Evolutionary conservation across 2,329 filamentous ascomycete genomes (phyloP), one percentile per base, ranked within the genome.

Genomic region (Diplodia sapinea): DNA sequence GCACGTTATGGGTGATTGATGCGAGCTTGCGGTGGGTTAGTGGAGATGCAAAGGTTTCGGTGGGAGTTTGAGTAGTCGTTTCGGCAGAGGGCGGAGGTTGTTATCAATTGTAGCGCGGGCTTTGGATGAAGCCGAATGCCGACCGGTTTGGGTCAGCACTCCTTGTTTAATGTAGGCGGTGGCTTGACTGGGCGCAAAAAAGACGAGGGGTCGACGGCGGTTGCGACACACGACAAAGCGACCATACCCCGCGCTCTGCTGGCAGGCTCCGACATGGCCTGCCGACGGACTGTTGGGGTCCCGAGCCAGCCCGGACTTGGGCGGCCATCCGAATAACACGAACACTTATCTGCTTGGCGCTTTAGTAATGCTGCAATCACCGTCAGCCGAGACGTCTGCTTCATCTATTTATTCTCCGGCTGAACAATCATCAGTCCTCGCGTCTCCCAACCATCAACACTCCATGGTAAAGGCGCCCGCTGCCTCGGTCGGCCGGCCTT

Each of bases 401-500:
- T 26, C 23, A 26, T 26, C 3, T 26, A 26, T 26, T 26, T 26
- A 26, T 26, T 26, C 3, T 26, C 23, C 23, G 2, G 23, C 23
- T 26, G 23, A 26, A 26, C 23, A 26, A 26, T 26, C 23, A 26
- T n/a, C n/a, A n/a, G n/a, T n/a, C n/a, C n/a, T 23, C n/a, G 7
- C n/a, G 6, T 2, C 29, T 15, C 15, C 26, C 52, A n/a, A 36
- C 33, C 26, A 23, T 29, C 33, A 62, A 40, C 77, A 49, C 33
- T 68, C 68, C 43, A 78, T 15, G 8, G 70, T 59, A 31, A 77
- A 57, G 4, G 54, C 72, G 51, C 77, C 74, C 29, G 76, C 74
- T 17, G 70, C 71, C 38, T 77, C 66, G 8, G 73, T 77, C 26
- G 77, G 77, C 38, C 72, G 73, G 0, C 76, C 77, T 57, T 76